Percentiles rank a stretch among this genome's conserved stretches.
phyloP scores from a whole-genome alignment of 345 rosid species.

The Citrus unshiu region DNA sequence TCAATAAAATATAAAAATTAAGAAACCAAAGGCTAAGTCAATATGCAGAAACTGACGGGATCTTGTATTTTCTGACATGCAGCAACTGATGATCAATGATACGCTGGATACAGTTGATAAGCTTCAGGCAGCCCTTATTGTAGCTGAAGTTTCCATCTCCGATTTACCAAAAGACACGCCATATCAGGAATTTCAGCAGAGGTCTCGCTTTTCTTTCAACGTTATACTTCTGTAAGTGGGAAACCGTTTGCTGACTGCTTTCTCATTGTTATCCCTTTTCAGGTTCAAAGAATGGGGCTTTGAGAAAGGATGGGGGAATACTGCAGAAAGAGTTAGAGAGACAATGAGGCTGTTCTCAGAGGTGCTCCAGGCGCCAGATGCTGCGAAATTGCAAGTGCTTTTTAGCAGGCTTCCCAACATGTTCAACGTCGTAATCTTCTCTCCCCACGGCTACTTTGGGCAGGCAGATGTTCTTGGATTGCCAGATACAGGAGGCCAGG shows the following conservation, averaged over 20 bases:
- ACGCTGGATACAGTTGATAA: constrained; percentile 51
- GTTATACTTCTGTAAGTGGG: neutral
- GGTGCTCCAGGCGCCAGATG: constrained; percentile 52
- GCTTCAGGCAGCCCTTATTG: constrained; percentile 58
- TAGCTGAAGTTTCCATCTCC: constrained; percentile 45
- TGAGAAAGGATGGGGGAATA: constrained; percentile 69
- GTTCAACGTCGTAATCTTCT: constrained; percentile 81
- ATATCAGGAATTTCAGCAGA: constrained; percentile 55
- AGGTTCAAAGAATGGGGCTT: constrained; percentile 53
- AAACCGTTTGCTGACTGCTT: neutral
- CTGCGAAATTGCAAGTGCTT: constrained; percentile 47
- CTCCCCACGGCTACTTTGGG: constrained; percentile 92
- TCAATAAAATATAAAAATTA: neutral
- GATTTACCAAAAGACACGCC: constrained; percentile 52
- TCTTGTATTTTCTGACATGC: constrained; percentile 10
- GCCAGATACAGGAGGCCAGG: constrained; percentile 99
- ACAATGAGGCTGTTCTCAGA: constrained; percentile 52
- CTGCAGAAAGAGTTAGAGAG: constrained; percentile 41
- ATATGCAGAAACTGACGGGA: neutral
- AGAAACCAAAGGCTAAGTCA: neutral
- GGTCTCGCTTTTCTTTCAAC: constrained; percentile 26
- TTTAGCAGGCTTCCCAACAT: constrained; percentile 71
- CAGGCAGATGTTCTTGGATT: constrained; percentile 86
- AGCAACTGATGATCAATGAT: constrained; percentile 74
- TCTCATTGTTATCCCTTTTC: neutral